These are phyloP conservation scores for Fusarium domesticum DNA, from an alignment of 2,329 filamentous ascomycete genomes.

Conservation along the genomic window DNA sequence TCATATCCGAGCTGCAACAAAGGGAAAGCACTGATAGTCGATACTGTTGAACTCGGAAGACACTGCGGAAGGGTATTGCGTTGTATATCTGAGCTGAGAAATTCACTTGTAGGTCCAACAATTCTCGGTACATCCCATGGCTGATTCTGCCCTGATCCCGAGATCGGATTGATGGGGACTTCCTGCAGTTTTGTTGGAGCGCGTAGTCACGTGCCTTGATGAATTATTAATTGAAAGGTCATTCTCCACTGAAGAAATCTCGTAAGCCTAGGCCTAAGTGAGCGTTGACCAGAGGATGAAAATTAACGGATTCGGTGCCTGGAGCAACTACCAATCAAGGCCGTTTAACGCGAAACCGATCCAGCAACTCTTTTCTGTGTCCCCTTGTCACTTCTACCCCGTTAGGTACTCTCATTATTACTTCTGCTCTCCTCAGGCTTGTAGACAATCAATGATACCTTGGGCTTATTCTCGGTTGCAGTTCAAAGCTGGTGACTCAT, in stretches of 20 bases:
- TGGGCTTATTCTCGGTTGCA: not conserved
- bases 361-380: not conserved
- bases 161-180: constrained; percentile 11
- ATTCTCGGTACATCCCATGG: no score
- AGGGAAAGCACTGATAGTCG: no score
- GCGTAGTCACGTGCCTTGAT: constrained; percentile 25
- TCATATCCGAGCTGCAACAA: no score
- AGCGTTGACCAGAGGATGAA: constrained; percentile 24
- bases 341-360: not conserved
- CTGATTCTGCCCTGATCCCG: constrained; percentile 15
- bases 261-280: constrained; percentile 17
- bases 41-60: no score
- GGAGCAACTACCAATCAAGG: constrained; percentile 20
- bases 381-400: constrained; percentile 1
- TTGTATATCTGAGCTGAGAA: no score
- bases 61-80: no score
- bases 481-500: constrained; percentile 2
- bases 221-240: constrained; percentile 27
- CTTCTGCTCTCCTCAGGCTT: no score
- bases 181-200: constrained; percentile 18
- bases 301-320: constrained; percentile 13
- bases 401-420: constrained; percentile 1
- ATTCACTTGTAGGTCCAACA: no score
- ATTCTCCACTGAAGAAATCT: constrained; percentile 3
- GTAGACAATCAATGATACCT: not conserved